Base-by-base conservation (phyloP, 768 basidiomycete genomes). In the Lentinula detonsa region DNA sequence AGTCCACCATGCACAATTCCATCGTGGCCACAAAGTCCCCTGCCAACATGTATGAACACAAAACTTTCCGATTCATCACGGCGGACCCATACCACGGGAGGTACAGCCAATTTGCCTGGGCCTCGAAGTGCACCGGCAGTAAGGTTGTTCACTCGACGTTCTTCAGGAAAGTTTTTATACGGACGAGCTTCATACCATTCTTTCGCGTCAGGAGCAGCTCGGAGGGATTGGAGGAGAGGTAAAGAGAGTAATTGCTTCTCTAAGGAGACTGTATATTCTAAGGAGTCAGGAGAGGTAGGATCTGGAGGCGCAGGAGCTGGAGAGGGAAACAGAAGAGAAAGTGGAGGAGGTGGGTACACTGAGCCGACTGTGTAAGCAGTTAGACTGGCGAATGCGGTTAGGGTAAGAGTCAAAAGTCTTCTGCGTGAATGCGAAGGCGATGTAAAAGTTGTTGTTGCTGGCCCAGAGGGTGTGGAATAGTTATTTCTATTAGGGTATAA, bases 1-100 rank as follows among this genome's bases (percentile, higher is more conserved):
- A 98, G 67, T 1, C 96, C 96, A 0, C 96, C 96, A 66, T 99
- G 96, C 2, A 98, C 76, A 63, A 99, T 94, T 0, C 96, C 96
- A 72, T 96, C 94, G 64, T 96, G 90, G 3, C 92, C 95, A 68
- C 96, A 98, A 56, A 98, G 63, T 2, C 87, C 90, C 45, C 90
- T 75, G 1, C 96, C 96, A 2, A 97, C 77, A 67, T 98, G 96
- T 1, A 95, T 59, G 62, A 97, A 76, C 5, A 85, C 77, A 31
- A 85, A 68, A 9, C 83, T 83, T 73, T 93, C 91, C 10, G 78
- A 79, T 69, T 94, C 91, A 73, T 97, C 93, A 59, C 75, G 78
- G 66, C 78, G 83, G 16, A 84, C 83, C 21, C 95, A 82, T 10
- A 93, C 83, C 3, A 98, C 68, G 2, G 95, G 94, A 18, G 81